A percentile compares a stretch with the other conserved stretches of the same genome.
phyloP scores from a whole-genome alignment of 2,329 filamentous ascomycete species.

The Claviceps pazoutovae region DNA sequence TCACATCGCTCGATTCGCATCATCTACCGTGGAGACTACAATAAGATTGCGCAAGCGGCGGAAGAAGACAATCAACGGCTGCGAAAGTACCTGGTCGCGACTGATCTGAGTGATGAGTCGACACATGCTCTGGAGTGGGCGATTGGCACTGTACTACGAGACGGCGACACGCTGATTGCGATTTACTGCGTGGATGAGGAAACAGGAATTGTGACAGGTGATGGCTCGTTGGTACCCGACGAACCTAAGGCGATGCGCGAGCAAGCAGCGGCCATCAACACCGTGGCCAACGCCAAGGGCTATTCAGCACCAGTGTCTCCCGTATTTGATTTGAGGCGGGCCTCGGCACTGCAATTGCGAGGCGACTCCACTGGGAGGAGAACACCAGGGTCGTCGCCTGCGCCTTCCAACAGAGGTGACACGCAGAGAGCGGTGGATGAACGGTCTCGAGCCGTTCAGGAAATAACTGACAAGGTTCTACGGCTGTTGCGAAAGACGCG shows the following conservation, averaged over 20 bases:
- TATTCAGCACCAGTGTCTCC: slow-evolving; percentile 17
- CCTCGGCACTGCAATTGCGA: slow-evolving; percentile 14
- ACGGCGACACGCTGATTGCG: slow-evolving; percentile 85
- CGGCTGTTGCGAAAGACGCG: slow-evolving; percentile 79
- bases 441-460: slow-evolving; percentile 63
- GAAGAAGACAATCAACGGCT: slow-evolving; percentile 66
- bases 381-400: slow-evolving; percentile 31
- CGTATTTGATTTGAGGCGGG: slow-evolving; percentile 20
- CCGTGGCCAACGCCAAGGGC: slow-evolving; percentile 35
- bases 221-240: slow-evolving; percentile 48
- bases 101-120: slow-evolving; percentile 85
- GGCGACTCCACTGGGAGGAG: slow-evolving; percentile 16
- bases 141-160: slow-evolving; percentile 82
- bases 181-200: slow-evolving; percentile 94
- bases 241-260: slow-evolving; percentile 64
- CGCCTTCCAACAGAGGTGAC: slow-evolving; percentile 32
- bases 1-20: slow-evolving; percentile 75
- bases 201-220: slow-evolving; percentile 37
- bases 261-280: slow-evolving; percentile 57
- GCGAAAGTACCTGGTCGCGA: slow-evolving; percentile 89
- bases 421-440: slow-evolving; percentile 59
- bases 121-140: slow-evolving; percentile 96
- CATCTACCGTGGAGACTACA: slow-evolving; percentile 78
- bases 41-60: slow-evolving; percentile 59
- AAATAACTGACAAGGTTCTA: slow-evolving; percentile 74